These are phyloP conservation scores for Aureobasidium leucospermi DNA, from an alignment of 2,329 filamentous ascomycete genomes.

Conservation along the genomic window DNA sequence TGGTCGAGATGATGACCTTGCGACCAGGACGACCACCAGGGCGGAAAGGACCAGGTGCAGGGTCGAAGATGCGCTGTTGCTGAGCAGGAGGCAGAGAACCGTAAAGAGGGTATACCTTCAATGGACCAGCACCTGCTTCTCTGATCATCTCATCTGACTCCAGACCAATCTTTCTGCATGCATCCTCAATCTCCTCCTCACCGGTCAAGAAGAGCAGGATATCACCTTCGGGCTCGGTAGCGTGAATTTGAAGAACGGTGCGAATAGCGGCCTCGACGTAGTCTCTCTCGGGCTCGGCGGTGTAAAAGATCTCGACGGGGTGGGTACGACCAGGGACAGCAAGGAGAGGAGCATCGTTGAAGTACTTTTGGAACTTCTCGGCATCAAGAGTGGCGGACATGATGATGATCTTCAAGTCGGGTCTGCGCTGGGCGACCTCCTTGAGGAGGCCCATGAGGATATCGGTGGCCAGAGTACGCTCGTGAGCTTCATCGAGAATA, in stretches of 20 bases:
- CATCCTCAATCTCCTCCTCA: slow-evolving; percentile 97
- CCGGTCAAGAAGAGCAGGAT: slow-evolving; percentile 92
- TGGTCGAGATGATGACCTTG: slow-evolving; percentile 90
- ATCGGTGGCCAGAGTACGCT: slow-evolving; percentile 93
- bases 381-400: slow-evolving; percentile 98
- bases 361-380: slow-evolving; percentile 96
- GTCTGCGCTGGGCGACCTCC: slow-evolving; percentile 71
- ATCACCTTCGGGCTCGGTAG: slow-evolving; percentile 84
- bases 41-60: slow-evolving; percentile 65
- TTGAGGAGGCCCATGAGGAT: slow-evolving; percentile 96
- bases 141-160: slow-evolving; percentile 87
- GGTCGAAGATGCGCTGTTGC: slow-evolving; percentile 92
- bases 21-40: slow-evolving; percentile 79
- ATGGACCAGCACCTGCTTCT: slow-evolving; percentile 83
- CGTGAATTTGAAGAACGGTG: slow-evolving; percentile 94
- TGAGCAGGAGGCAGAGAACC: slow-evolving; percentile 85
- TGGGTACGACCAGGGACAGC: slow-evolving; percentile 92
- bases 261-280: slow-evolving; percentile 93
- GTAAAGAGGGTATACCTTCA: slow-evolving; percentile 89
- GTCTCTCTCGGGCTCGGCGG: slow-evolving; percentile 88
- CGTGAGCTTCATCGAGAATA: slow-evolving; percentile 97
- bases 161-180: slow-evolving; percentile 80
- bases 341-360: slow-evolving; percentile 85
- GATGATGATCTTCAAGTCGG: slow-evolving; percentile 96
- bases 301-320: slow-evolving; percentile 98